phyloP scores from a whole-genome alignment of 1,284 basidiomycete species.

The Pseudozyma tsukubaensis region DNA sequence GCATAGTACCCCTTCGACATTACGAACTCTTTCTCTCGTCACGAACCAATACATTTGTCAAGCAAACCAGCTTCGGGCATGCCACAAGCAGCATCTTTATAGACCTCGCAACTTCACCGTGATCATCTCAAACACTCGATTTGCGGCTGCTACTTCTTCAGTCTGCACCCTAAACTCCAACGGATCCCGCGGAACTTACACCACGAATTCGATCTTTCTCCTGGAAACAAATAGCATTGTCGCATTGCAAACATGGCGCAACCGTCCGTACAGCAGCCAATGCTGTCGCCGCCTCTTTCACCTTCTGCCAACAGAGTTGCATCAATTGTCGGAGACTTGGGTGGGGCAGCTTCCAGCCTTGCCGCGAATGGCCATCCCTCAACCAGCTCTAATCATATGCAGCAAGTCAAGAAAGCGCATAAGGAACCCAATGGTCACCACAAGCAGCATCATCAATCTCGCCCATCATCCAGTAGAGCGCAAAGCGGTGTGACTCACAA shows the following conservation, averaged over 20 bases:
- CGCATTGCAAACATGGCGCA: conserved; percentile 29
- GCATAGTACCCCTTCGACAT: too few species aligned
- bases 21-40: too few species aligned
- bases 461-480: conserved; percentile 9
- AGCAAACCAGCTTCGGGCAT: too few species aligned
- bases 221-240: background rate
- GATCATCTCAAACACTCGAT: background rate
- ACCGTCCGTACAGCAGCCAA: conserved; percentile 35
- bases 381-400: conserved; percentile 5
- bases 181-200: too few species aligned
- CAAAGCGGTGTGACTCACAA: conserved; percentile 1
- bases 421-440: conserved; percentile 10
- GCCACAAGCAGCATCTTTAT: too few species aligned
- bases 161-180: too few species aligned
- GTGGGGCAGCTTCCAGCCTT: background rate
- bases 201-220: background rate
- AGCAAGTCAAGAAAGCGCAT: conserved; percentile 17
- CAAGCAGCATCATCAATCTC: conserved; percentile 7
- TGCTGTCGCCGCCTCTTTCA: conserved; percentile 41
- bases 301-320: conserved; percentile 13
- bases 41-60: too few species aligned
- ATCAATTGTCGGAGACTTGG: conserved; percentile 13
- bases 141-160: too few species aligned
- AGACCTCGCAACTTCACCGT: background rate
- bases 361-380: conserved; percentile 8